Evolutionary conservation across 306 rosid species (phyloP), one percentile per base, ranked within the genome.

Genomic region (Vigna unguiculata): DNA sequence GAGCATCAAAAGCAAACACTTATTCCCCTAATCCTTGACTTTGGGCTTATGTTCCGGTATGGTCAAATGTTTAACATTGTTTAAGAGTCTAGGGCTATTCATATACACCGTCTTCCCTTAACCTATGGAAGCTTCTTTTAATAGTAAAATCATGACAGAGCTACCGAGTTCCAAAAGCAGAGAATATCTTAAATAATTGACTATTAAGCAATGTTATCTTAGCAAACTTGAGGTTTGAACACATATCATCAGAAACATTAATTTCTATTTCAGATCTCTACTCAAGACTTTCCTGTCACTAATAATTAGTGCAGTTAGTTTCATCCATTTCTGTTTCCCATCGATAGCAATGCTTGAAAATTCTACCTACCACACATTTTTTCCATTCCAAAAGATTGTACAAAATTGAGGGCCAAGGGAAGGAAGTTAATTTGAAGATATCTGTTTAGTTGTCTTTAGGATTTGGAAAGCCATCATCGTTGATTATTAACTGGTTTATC

Each of bases 361-460:
- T 64, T 36, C 49, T 10, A 64, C 51, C 48, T 64, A 9, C 51
- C 17, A 19, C 32, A 21, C 19, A 64, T 38, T 64, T 61, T 61
- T 61, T 13, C 68, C 32, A 45, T 61, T 61, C n/a, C 45, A n/a
- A 53, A 61, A 40, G 45, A 9, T 34, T 66, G 54, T 20, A 43
- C 20, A 46, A 46, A 51, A 20, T 49, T 10, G 36, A 20, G 59
- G 25, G 46, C 30, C 28, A 30, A 49, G 46, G 60, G 30, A 30
- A 49, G 46, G 60, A 25, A 49, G 60, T 17, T 28, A 4, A 11
- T 46, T 19, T 49, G 62, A 30, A 17, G 41, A 14, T 67, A 16
- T 53, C 60, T 8, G 6, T 53, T 53, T 53, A 9, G 15, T 22
- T 24, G 21, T 13, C 25, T 13, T 46, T 22, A 67, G 40, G 21